Conservation (phyloP, 2,329 filamentous ascomycete species). For the Capronia americana region DNA sequence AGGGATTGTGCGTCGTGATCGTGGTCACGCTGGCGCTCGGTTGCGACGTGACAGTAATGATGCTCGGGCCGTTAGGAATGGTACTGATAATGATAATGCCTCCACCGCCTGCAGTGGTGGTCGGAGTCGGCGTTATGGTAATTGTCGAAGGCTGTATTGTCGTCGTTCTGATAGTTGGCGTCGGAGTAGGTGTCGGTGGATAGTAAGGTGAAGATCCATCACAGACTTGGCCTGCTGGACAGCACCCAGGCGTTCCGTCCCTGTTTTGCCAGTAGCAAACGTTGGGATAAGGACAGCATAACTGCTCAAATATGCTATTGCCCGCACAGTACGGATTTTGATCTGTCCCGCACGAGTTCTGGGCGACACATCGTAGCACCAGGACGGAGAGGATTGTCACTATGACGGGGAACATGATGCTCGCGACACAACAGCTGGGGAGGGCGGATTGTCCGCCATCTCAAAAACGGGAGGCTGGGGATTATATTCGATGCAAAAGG, state of each 20-base stretch:
- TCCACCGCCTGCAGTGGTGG: constrained; percentile 18
- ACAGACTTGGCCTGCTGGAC: constrained; percentile 41
- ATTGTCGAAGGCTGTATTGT: constrained; percentile 16
- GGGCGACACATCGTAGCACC: constrained; percentile 1
- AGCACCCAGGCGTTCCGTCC: constrained; percentile 41
- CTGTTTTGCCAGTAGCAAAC: constrained; percentile 42
- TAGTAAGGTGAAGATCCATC: constrained; percentile 27
- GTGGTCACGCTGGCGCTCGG: background rate
- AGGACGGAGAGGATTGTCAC: constrained; percentile 16
- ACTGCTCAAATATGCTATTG: constrained; percentile 34
- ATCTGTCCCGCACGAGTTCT: constrained; percentile 34
- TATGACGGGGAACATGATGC: constrained; percentile 20
- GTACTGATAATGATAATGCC: constrained; percentile 28
- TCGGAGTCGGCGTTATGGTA: constrained; percentile 13
- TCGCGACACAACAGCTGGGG: constrained; percentile 10
- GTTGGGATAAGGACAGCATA: constrained; percentile 39
- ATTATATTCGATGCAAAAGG: constrained; percentile 26
- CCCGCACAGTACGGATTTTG: constrained; percentile 40
- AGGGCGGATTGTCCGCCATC: constrained; percentile 21
- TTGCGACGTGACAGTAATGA: constrained; percentile 13
- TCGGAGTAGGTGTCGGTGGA: constrained; percentile 20
- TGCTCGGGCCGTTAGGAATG: constrained; percentile 13
- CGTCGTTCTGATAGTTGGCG: constrained; percentile 13
- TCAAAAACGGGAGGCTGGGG: constrained; percentile 36
- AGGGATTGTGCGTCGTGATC: background rate